Percentiles rank a stretch among this genome's conserved stretches.
Conservation (phyloP, 2,329 filamentous ascomycete genomes). For the Parafenestella ontariensis region DNA sequence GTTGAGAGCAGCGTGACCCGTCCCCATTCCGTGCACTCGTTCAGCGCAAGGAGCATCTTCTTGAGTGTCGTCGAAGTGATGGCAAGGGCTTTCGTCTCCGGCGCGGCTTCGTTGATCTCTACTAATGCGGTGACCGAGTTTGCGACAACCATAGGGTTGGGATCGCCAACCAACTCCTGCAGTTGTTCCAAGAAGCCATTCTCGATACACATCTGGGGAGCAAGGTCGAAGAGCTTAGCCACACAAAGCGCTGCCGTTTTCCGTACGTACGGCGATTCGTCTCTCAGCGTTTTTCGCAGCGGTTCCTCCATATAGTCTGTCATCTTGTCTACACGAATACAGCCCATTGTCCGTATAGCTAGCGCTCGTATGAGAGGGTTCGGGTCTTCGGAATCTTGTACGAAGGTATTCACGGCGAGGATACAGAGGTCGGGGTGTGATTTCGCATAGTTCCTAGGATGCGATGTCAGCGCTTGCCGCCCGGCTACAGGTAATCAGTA, state of each 20-base stretch:
- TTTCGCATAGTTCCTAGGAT: slow-evolving; percentile 93
- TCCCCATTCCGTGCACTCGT: slow-evolving; percentile 99
- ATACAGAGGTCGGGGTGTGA: slow-evolving; percentile 98
- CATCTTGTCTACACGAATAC: slow-evolving; percentile 98
- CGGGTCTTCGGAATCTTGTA: slow-evolving; percentile 98
- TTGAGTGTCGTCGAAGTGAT: slow-evolving; percentile 85
- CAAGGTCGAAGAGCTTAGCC: slow-evolving; percentile 95
- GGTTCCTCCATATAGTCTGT: slow-evolving; percentile 99
- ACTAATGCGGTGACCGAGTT: slow-evolving; percentile 94
- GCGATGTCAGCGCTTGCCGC: slow-evolving; percentile 10
- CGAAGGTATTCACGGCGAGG: slow-evolving; percentile 97
- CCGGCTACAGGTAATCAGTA: neutral
- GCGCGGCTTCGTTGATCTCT: slow-evolving; percentile 88
- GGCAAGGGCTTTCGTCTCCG: slow-evolving; percentile 85
- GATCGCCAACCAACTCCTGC: slow-evolving; percentile 95
- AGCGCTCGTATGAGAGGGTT: slow-evolving; percentile 94
- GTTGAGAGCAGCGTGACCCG: slow-evolving; percentile 91
- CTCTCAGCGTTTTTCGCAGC: slow-evolving; percentile 89
- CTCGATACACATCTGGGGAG: slow-evolving; percentile 89
- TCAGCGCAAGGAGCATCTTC: slow-evolving; percentile 94
- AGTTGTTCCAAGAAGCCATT: slow-evolving; percentile 94
- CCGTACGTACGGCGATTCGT: slow-evolving; percentile 97
- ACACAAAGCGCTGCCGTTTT: slow-evolving; percentile 99
- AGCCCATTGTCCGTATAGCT: slow-evolving; percentile 97
- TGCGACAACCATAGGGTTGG: slow-evolving; percentile 98